phyloP scores from a whole-genome alignment of 352 stramenopile species.

The Aphanomyces euteiches region DNA sequence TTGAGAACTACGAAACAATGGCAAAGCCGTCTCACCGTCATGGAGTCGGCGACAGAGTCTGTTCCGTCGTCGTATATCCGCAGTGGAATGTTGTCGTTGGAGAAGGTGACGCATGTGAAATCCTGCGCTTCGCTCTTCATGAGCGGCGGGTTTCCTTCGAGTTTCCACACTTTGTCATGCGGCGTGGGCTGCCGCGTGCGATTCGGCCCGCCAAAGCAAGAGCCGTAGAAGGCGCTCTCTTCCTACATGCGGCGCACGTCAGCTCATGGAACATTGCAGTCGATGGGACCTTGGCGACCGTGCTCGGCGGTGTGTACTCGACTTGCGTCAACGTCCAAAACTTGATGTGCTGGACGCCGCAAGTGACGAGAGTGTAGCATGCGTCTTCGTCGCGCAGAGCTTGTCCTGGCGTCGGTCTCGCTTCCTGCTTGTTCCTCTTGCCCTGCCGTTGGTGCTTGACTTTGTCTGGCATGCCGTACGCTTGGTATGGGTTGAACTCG shows the following conservation, averaged over 20 bases:
- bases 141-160: slow-evolving; percentile 67
- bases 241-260: slow-evolving; percentile 17
- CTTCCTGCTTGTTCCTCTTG: slow-evolving; percentile 32
- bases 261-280: neutral
- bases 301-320: slow-evolving; percentile 43
- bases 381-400: slow-evolving; percentile 62
- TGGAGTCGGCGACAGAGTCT: slow-evolving; percentile 42
- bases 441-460: neutral
- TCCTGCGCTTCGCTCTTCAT: slow-evolving; percentile 72
- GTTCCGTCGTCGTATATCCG: slow-evolving; percentile 52
- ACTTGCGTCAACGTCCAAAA: slow-evolving; percentile 70
- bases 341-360: slow-evolving; percentile 63
- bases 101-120: slow-evolving; percentile 60
- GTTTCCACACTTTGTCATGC: slow-evolving; percentile 64
- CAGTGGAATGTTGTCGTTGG: slow-evolving; percentile 60
- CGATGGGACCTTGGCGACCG: slow-evolving; percentile 37
- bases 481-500: slow-evolving; percentile 70
- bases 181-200: slow-evolving; percentile 49
- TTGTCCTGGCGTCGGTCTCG: slow-evolving; percentile 51
- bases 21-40: too few species aligned
- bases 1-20: neutral
- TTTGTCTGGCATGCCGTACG: slow-evolving; percentile 48
- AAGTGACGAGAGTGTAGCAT: slow-evolving; percentile 69
- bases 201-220: slow-evolving; percentile 51
- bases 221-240: slow-evolving; percentile 59